Evolutionary conservation across 208 protist species (phyloP).

Genomic region (Acanthamoeba rhysodes): DNA sequence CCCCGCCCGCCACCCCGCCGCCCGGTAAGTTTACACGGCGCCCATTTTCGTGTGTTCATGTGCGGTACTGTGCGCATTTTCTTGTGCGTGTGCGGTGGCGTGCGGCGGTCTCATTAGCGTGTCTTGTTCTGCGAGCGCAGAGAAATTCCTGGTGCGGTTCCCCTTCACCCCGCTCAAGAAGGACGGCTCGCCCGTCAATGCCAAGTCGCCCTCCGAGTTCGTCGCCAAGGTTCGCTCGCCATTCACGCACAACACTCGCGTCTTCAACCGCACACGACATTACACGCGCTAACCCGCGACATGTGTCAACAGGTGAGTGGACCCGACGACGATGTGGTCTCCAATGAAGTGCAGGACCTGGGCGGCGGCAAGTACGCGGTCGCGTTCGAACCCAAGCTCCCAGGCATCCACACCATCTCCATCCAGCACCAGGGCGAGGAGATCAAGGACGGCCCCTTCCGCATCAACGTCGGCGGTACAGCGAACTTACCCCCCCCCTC

Average conservation of each 20-base stretch:
- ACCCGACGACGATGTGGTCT: background rate
- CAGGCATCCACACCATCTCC: constrained; percentile 79
- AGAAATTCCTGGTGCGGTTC: constrained; percentile 63
- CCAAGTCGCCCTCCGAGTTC: background rate
- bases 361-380: constrained; percentile 22
- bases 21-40: background rate
- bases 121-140: background rate
- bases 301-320: constrained; percentile 19
- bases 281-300: too few species aligned
- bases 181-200: constrained; percentile 28
- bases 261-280: too few species aligned
- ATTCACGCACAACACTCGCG: too few species aligned
- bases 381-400: constrained; percentile 47
- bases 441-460: constrained; percentile 71
- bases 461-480: constrained; percentile 18
- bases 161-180: constrained; percentile 47
- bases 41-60: too few species aligned
- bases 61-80: too few species aligned
- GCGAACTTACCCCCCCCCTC: too few species aligned
- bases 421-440: constrained; percentile 70
- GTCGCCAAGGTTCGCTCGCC: background rate
- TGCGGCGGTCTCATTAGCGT: background rate
- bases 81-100: too few species aligned
- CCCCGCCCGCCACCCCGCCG: background rate
- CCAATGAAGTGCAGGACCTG: constrained; percentile 4